Evolutionary conservation across 805 yeast species (phyloP), one percentile per base, ranked within the genome.

Genomic region (Suhomyces sp.): DNA sequence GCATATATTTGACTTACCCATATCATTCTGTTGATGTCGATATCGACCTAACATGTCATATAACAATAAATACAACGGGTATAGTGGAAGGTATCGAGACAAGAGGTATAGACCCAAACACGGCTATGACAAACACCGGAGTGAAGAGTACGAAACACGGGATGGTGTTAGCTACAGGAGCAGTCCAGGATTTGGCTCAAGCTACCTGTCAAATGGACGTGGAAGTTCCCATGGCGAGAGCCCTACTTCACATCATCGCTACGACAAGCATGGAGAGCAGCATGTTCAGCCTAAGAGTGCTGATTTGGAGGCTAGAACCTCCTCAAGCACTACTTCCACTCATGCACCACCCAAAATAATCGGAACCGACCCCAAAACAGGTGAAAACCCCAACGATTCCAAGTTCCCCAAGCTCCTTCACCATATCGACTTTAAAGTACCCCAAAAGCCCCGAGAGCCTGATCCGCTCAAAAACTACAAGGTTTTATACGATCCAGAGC

Each of bases 401-500:
- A 61, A 63, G 35, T 70, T 69, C 48, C 56, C 65, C 19, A 62
- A 59, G 47, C 63, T 74, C n/a, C 52, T 63, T 44, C 71, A 72
- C 49, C 74, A 71, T 53, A 38, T 47, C 6, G 70, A 70, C 42
- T 52, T 51, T 47, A 54, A 52, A 17, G 45, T 33, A 24, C 49
- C 33, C 33, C 33, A 5, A 31, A 47, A 17, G 24, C 58, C 17
- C 51, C 58, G 10, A 56, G 51, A 24, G 19, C 53, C 8, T 5
- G 65, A 67, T 49, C 40, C 52, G 2, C 38, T 33, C 17, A 75
- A 71, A 50, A 68, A 71, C 49, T 77, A 72, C 60, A 76, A 69
- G 54, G 80, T 83, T 0, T 56, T 72, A 2, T 82, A 81, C 59
- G 89, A 85, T 59, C 78, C 79, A 1, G 78, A 74, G 50, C 57